These are phyloP conservation scores for Podospora appendiculata DNA, from an alignment of 495 filamentous ascomycete genomes.

Conservation along the genomic window DNA sequence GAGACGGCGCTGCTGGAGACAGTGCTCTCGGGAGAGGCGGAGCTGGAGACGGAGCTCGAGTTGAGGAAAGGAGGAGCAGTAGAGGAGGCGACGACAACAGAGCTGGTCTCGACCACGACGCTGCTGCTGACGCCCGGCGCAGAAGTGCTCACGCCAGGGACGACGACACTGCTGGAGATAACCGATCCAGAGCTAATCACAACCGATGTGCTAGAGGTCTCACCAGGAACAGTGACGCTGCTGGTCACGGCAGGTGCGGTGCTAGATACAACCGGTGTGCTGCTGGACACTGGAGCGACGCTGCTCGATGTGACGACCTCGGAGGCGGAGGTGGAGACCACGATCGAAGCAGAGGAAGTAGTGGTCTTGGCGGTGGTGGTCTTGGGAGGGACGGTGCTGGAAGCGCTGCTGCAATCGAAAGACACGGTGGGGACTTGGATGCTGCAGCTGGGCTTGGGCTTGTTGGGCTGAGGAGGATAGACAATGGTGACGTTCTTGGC, in stretches of 20 bases:
- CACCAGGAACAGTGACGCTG: conserved; percentile 9
- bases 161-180: neutral
- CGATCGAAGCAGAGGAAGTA: conserved; percentile 2
- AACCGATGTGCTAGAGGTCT: conserved; percentile 10
- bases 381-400: conserved; percentile 24
- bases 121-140: conserved; percentile 2
- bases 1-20: neutral
- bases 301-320: conserved; percentile 3
- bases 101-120: conserved; percentile 10
- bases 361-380: conserved; percentile 20
- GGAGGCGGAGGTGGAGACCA: conserved; percentile 5
- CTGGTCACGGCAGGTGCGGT: conserved; percentile 5
- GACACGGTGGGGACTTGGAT: conserved; percentile 69
- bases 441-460: conserved; percentile 49
- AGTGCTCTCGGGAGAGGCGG: neutral
- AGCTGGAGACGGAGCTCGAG: neutral
- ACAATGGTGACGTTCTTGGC: conserved; percentile 71
- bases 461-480: conserved; percentile 51
- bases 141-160: conserved; percentile 9
- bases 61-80: neutral
- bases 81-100: conserved; percentile 11
- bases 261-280: conserved; percentile 5
- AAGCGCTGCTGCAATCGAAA: conserved; percentile 67
- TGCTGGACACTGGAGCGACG: neutral
- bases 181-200: neutral